Percentiles rank a stretch among this genome's conserved stretches.
Evolutionary conservation across 768 basidiomycete genomes (phyloP).

Genomic region (Wakefieldia striispora): DNA sequence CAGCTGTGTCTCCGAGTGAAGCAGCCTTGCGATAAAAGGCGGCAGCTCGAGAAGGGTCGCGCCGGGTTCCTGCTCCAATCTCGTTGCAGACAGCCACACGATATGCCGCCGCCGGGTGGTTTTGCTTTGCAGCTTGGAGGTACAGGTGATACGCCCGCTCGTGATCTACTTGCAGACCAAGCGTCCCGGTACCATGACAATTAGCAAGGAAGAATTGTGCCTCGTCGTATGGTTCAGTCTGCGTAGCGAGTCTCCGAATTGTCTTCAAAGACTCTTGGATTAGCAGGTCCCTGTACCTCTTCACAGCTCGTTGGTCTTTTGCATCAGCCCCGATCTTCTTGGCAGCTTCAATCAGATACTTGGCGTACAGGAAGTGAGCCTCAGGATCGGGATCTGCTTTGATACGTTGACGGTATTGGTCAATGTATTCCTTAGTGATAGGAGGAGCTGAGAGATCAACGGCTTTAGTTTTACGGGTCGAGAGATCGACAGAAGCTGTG

Average conservation of each 20-base stretch:
- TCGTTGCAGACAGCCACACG: conserved; percentile 99
- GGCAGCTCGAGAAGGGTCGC: conserved; percentile 84
- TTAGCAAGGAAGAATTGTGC: conserved; percentile 99
- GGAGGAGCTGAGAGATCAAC: conserved; percentile 82
- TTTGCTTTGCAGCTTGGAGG: conserved; percentile 95
- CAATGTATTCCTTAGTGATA: conserved; percentile 94
- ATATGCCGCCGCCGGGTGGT: conserved; percentile 92
- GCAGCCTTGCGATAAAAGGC: conserved; percentile 97
- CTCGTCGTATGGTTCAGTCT: conserved; percentile 89
- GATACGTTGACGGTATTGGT: conserved; percentile 95
- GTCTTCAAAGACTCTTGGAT: conserved; percentile 89
- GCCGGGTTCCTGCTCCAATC: conserved; percentile 92
- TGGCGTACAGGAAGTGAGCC: conserved; percentile 96
- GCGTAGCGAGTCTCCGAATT: conserved; percentile 87
- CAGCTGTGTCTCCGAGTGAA: conserved; percentile 92
- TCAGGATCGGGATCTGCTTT: conserved; percentile 98
- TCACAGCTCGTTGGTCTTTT: conserved; percentile 77
- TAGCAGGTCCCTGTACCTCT: conserved; percentile 87
- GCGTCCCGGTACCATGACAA: conserved; percentile 91
- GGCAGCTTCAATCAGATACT: conserved; percentile 97
- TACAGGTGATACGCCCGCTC: conserved; percentile 98
- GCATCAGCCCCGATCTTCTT: conserved; percentile 78
- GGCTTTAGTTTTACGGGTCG: conserved; percentile 73
- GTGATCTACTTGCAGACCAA: conserved; percentile 96
- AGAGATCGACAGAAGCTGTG: conserved; percentile 50